These are phyloP conservation scores for Lophium mytilinum DNA, from an alignment of 495 filamentous ascomycete species.

Conservation along the genomic window DNA sequence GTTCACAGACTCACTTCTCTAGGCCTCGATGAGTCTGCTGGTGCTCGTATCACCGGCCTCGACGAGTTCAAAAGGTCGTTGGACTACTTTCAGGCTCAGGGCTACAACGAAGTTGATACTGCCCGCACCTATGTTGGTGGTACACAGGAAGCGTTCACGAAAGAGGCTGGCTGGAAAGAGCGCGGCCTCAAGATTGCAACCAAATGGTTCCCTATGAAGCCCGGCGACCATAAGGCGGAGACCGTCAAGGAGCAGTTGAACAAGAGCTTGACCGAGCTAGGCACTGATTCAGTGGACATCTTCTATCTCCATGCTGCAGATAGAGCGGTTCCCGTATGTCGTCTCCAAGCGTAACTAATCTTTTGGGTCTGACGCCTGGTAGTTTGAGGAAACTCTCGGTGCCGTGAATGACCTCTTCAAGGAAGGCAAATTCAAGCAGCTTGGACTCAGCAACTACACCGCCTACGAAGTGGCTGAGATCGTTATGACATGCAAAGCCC, in stretches of 20 bases:
- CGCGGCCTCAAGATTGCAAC: slow-evolving; percentile 78
- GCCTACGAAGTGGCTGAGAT: slow-evolving; percentile 88
- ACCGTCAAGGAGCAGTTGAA: slow-evolving; percentile 54
- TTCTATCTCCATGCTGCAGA: slow-evolving; percentile 85
- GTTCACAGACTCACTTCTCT: background rate
- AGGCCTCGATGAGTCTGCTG: background rate
- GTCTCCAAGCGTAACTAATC: background rate
- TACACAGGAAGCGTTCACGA: slow-evolving; percentile 73
- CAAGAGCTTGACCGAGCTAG: slow-evolving; percentile 59
- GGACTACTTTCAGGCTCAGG: slow-evolving; percentile 45
- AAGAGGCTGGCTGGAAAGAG: slow-evolving; percentile 66
- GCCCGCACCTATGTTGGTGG: slow-evolving; percentile 63
- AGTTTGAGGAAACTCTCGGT: slow-evolving; percentile 67
- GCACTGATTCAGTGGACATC: slow-evolving; percentile 70
- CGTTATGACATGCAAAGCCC: slow-evolving; percentile 65
- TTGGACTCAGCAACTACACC: slow-evolving; percentile 78
- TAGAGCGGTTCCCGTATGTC: slow-evolving; percentile 35
- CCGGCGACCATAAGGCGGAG: slow-evolving; percentile 50
- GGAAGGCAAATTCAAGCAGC: slow-evolving; percentile 72
- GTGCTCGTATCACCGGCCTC: slow-evolving; percentile 30
- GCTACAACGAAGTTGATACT: slow-evolving; percentile 48
- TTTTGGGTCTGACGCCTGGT: background rate
- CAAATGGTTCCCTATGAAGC: slow-evolving; percentile 60
- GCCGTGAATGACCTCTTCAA: slow-evolving; percentile 72
- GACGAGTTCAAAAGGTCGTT: slow-evolving; percentile 35